Evolutionary conservation across 2,329 filamentous ascomycete genomes (phyloP), one percentile per base, ranked within the genome.

Genomic region (Dendrostoma leiphaemia): DNA sequence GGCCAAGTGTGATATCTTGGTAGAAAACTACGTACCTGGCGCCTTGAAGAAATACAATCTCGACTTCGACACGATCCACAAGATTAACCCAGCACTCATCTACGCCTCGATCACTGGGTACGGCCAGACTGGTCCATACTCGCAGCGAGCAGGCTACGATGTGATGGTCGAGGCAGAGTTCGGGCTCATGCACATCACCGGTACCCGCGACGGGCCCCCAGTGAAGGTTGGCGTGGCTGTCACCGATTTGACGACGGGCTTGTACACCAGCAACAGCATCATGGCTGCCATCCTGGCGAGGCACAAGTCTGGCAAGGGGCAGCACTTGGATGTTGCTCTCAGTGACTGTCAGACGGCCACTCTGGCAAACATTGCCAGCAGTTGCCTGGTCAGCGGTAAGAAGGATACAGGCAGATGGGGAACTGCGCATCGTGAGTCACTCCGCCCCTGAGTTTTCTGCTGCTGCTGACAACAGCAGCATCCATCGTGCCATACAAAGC

Each of bases 81-180:
- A 85, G 61, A 86, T 97, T 68, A 97, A 97, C 66, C 92, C 93
- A 0, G 75, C 79, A 6, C 78, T 99, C 44, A 90, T 99, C 62
- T 99, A 99, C 67, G 91, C 93, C 13, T 96, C 91, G 62, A 96
- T 99, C 63, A 99, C 94, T 0, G 94, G 94, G 1, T 99, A 97
- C 67, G 94, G 94, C 2, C 94, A 99, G 69, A 96, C 90, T 1
- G 94, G 94, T 0, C 94, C 94, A 0, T 96, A 96, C 71, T 84
- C 87, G 6, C 83, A 85, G 60, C 82, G 94, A 13, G 91, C 94
- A 3, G 94, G 94, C 4, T 99, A 99, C 77, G 94, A 99, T 71
- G 94, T 99, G 62, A 99, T 99, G 93, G 93, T 99, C 10, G 94
- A 99, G 75, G 94, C 94, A 56, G 94, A 97, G 69, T 92, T 99